These are phyloP conservation scores for Sindora glabra DNA, from an alignment of 306 rosid genomes.

Conservation along the genomic window DNA sequence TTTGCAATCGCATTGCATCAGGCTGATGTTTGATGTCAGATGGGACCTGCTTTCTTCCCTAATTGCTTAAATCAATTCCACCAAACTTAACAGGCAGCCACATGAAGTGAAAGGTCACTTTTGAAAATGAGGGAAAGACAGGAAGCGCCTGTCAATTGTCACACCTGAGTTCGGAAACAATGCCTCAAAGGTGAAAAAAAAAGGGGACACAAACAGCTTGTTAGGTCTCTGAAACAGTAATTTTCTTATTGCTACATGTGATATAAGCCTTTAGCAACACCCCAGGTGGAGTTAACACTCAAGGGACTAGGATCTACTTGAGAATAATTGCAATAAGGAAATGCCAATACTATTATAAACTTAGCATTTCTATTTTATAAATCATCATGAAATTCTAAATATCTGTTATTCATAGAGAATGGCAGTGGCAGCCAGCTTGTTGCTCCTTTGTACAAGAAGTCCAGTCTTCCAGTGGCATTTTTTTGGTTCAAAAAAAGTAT, in stretches of 20 bases:
- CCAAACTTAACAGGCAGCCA: slow-evolving; percentile 30
- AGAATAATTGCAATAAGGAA: background rate
- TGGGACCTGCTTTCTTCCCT: slow-evolving; percentile 21
- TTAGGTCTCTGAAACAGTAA: slow-evolving; percentile 6
- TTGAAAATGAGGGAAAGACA: slow-evolving; percentile 4
- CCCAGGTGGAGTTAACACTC: slow-evolving; percentile 4
- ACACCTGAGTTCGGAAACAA: slow-evolving; percentile 17
- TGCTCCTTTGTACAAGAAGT: too few species aligned
- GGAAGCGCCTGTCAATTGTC: slow-evolving; percentile 11
- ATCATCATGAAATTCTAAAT: slow-evolving; percentile 1
- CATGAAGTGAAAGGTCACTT: slow-evolving; percentile 22
- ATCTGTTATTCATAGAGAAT: too few species aligned
- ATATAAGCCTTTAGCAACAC: background rate
- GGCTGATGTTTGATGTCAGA: slow-evolving; percentile 27
- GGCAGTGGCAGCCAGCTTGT: too few species aligned
- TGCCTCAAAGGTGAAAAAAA: slow-evolving; percentile 10
- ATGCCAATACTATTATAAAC: slow-evolving; percentile 3
- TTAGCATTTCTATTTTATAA: background rate
- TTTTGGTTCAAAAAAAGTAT: too few species aligned
- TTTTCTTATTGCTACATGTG: background rate
- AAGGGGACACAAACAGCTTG: slow-evolving; percentile 11
- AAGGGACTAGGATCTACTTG: too few species aligned
- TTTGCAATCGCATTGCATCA: too few species aligned
- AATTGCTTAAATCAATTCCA: slow-evolving; percentile 19
- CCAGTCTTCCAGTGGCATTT: too few species aligned